Evolutionary conservation across 2,329 filamentous ascomycete genomes (phyloP).

Genomic region (Periglandula ipomoeae): DNA sequence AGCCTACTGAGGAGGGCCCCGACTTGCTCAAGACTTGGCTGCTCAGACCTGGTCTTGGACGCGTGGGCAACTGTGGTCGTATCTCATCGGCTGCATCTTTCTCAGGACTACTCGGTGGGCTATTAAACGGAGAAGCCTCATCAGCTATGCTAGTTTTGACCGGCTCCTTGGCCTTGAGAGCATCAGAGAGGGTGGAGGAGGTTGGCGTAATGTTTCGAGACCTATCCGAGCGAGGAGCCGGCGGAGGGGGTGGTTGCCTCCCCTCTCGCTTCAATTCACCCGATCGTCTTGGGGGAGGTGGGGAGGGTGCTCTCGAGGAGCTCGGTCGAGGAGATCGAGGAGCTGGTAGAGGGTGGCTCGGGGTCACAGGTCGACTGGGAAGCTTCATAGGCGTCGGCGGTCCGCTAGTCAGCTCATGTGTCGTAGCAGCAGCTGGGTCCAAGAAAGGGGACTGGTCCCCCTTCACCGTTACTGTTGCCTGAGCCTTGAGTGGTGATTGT

Average conservation of each 20-base stretch:
- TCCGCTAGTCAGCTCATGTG: conserved; percentile 30
- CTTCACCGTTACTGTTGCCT: conserved; percentile 22
- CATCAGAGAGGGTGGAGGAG: conserved; percentile 9
- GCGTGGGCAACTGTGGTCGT: conserved; percentile 38
- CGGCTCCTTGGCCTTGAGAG: conserved; percentile 7
- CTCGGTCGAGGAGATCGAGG: conserved; percentile 37
- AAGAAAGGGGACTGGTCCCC: conserved; percentile 37
- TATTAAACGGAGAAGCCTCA: conserved; percentile 71
- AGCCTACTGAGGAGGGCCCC: conserved; percentile 13
- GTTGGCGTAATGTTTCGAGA: conserved; percentile 24
- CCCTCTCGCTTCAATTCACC: conserved; percentile 43
- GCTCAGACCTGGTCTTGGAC: conserved; percentile 35
- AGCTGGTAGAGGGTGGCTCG: conserved; percentile 28
- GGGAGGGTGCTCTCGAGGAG: conserved; percentile 48
- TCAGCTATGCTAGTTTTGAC: conserved; percentile 18
- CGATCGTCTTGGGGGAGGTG: conserved; percentile 55
- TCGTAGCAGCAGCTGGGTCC: conserved; percentile 35
- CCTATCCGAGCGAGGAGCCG: conserved; percentile 74
- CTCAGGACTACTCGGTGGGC: conserved; percentile 67
- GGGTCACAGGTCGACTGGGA: conserved; percentile 46
- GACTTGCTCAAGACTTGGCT: conserved; percentile 15
- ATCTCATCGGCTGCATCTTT: conserved; percentile 36
- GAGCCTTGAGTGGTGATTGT: conserved; percentile 53
- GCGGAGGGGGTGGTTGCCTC: conserved; percentile 51
- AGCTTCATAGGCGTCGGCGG: conserved; percentile 41